Percentiles rank a stretch among this genome's conserved stretches.
Evolutionary conservation across 2,329 filamentous ascomycete species (phyloP).

Genomic region (Alternaria hordeiaustralica): DNA sequence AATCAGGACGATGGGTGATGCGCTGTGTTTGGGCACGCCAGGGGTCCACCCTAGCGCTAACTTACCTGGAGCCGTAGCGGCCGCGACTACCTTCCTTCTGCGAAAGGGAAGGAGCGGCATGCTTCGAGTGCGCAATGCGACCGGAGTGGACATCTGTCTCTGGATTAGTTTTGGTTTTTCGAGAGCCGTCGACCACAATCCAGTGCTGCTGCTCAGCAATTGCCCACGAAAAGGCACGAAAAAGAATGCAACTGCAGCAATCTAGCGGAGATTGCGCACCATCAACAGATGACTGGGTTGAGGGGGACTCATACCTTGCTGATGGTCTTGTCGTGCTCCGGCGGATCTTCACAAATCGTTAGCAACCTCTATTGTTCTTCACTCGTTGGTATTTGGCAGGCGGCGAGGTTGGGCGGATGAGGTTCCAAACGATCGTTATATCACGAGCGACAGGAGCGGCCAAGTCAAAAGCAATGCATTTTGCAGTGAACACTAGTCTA

Average conservation of each 20-base stretch:
- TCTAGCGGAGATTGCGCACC: constrained; percentile 10
- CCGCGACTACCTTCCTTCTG: constrained; percentile 13
- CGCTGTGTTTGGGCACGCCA: constrained; percentile 29
- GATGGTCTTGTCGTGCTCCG: neutral
- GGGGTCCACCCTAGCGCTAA: constrained; percentile 17
- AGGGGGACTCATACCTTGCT: neutral
- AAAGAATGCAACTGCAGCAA: constrained; percentile 14
- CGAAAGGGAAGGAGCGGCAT: constrained; percentile 10
- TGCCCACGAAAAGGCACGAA: constrained; percentile 6
- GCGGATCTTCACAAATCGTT: neutral
- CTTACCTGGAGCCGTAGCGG: constrained; percentile 17
- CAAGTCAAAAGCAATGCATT: neutral
- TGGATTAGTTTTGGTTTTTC: neutral
- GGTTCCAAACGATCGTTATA: neutral
- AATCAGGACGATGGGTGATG: constrained; percentile 21
- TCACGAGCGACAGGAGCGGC: neutral
- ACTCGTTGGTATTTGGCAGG: neutral
- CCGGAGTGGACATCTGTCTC: neutral
- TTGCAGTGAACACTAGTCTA: neutral
- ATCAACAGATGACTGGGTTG: neutral
- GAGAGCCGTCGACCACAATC: neutral
- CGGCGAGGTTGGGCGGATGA: neutral
- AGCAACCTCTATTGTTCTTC: neutral
- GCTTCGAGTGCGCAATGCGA: neutral
- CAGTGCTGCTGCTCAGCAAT: neutral